Base-by-base conservation (phyloP, 306 rosid species). In the Mucuna pruriens region DNA sequence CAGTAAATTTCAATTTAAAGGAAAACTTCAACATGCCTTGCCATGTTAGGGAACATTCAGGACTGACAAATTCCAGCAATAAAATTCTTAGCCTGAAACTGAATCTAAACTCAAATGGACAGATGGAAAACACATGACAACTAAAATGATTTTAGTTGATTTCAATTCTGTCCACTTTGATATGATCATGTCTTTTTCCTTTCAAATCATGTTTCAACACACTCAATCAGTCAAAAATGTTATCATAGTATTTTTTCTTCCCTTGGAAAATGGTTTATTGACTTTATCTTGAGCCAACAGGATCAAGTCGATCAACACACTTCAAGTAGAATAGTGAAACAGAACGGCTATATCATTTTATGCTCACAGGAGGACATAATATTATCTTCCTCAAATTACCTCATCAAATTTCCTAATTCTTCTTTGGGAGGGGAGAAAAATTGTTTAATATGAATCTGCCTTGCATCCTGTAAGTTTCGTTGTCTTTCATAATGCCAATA, bases 101-200 rank as follows among this genome's bases (percentile, higher is more conserved):
- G 55, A 81, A 75, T 44, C n/a, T 25, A 49, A 71, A 52, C 75
- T 58, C 10, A 13, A 66, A 79, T 45, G 19, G 33, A 46, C 64
- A 9, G 76, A 39, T 22, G 49, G 63, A 58, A 74, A 57, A 45
- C 36, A 74, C 19, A 29, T 22, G 44, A 49, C 29, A 25, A 44
- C 26, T 26, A 29, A 22, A 29, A 29, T 29, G 31, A 29, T 29
- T 29, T 29, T 29, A 29, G 31, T 40, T 25, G 34, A 48, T 38
- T 48, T 78, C 9, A 13, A 62, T 6, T 46, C 78, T 62, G 31
- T 38, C 22, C 69, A 25, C 48, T 62, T 76, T 45, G 78, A 57
- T 38, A 57, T 69, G 15, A 25, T 68, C 26, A 16, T 38, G 48
- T 38, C 7, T 1, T 71, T 67, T 31, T 73, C 63, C 74, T 81